phyloP scores from a whole-genome alignment of 1,284 basidiomycete genomes.

The Puccinia novopanici region DNA sequence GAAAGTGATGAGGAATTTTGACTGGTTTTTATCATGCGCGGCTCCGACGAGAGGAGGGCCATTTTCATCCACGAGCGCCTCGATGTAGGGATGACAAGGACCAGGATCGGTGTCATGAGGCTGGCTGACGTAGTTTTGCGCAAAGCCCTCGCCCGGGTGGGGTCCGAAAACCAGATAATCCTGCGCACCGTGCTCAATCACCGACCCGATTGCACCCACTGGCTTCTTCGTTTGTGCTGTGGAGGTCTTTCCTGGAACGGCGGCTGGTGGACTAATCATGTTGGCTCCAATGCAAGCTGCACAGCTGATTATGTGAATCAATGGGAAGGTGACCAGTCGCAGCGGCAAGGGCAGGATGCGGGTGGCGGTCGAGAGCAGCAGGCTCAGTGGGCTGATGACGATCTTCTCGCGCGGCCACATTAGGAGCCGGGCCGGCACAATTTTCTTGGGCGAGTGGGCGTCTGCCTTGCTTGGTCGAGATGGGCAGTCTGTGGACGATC shows the following conservation, averaged over 20 bases:
- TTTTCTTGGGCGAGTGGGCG: neutral
- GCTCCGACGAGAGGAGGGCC: slow-evolving; percentile 38
- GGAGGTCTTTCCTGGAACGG: neutral
- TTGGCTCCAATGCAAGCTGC: slow-evolving; percentile 39
- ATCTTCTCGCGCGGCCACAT: neutral
- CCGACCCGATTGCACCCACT: too few species aligned
- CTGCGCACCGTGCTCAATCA: too few species aligned
- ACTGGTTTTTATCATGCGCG: slow-evolving; percentile 52
- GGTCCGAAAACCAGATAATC: too few species aligned
- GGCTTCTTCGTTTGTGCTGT: neutral
- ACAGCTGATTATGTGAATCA: slow-evolving; percentile 39
- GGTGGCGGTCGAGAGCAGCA: neutral
- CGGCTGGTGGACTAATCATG: neutral
- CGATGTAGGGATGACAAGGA: slow-evolving; percentile 51
- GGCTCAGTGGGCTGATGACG: neutral
- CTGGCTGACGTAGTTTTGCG: too few species aligned
- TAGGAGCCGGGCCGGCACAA: neutral
- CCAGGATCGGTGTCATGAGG: neutral
- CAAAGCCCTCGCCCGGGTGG: too few species aligned
- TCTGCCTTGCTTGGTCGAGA: too few species aligned
- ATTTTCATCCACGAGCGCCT: slow-evolving; percentile 44
- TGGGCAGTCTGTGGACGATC: neutral
- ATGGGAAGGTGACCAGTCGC: neutral
- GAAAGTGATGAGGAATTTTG: neutral
- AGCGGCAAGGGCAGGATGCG: neutral